Percentiles rank a stretch among this genome's conserved stretches.
These are phyloP conservation scores for Ensete glaucum DNA, from an alignment of 176 grass and related monocot genomes.

Conservation along the genomic window DNA sequence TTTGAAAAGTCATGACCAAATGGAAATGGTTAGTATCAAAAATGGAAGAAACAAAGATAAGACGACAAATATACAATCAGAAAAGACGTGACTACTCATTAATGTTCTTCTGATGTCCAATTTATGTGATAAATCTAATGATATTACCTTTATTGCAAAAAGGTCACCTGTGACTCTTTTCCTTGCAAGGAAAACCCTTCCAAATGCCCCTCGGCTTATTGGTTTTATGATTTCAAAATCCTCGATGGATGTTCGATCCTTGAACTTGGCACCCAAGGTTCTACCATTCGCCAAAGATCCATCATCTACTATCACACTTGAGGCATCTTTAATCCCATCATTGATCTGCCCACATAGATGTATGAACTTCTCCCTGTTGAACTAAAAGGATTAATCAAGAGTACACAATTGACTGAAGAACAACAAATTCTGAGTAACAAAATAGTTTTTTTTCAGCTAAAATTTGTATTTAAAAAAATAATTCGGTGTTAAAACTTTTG, in stretches of 20 bases:
- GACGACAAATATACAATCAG: neutral
- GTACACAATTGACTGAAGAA: neutral
- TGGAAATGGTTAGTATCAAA: neutral
- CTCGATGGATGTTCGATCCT: conserved; percentile 89
- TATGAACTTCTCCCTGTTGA: conserved; percentile 89
- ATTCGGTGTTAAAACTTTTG: neutral
- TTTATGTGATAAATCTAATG: neutral
- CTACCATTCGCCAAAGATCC: conserved; percentile 33
- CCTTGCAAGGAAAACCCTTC: conserved; percentile 89
- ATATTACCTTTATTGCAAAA: conserved; percentile 86
- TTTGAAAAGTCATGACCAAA: neutral
- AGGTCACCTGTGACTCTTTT: conserved; percentile 89
- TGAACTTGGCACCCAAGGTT: conserved; percentile 50
- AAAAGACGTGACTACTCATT: neutral
- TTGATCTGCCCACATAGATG: conserved; percentile 67
- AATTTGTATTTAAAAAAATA: neutral
- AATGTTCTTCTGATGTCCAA: neutral
- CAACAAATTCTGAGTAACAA: neutral
- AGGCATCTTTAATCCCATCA: conserved; percentile 40
- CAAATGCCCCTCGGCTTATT: conserved; percentile 79
- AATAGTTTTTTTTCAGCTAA: neutral
- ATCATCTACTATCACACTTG: conserved; percentile 53
- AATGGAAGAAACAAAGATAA: neutral
- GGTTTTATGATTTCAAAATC: conserved; percentile 99
- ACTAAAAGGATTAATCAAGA: conserved; percentile 21